Evolutionary conservation across 2,329 filamentous ascomycete genomes (phyloP).

Genomic region (Leptographium wingfieldii): DNA sequence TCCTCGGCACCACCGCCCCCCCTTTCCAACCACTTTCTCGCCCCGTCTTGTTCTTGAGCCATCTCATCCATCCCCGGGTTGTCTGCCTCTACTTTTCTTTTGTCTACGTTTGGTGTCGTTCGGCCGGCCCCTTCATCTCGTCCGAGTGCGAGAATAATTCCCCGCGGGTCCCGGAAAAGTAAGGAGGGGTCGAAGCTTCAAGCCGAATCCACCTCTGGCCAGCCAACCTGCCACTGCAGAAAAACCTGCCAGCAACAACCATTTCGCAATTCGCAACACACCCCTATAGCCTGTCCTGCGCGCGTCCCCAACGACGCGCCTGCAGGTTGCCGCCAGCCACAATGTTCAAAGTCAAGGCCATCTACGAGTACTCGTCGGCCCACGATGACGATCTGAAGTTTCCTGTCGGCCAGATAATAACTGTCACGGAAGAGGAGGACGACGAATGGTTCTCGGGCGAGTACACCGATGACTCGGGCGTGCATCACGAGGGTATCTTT

Average conservation of each 20-base stretch:
- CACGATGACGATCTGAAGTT: constrained; percentile 96
- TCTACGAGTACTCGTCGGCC: constrained; percentile 85
- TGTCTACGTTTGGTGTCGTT: background rate
- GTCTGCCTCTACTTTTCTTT: background rate
- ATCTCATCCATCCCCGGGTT: background rate
- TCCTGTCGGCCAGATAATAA: constrained; percentile 74
- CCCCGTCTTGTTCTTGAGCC: background rate
- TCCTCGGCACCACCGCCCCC: background rate
- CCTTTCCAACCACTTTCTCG: background rate
- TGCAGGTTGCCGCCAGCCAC: constrained; percentile 9
- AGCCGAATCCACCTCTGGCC: background rate
- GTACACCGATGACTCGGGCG: constrained; percentile 65
- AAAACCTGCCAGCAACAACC: background rate
- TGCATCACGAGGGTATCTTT: constrained; percentile 75
- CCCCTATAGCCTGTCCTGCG: background rate
- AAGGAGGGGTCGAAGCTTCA: constrained; percentile 14
- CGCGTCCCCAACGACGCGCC: background rate
- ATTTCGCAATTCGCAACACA: background rate
- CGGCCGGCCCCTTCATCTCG: background rate
- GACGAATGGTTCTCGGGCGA: constrained; percentile 88
- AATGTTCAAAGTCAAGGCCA: constrained; percentile 93
- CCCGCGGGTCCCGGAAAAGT: constrained; percentile 11
- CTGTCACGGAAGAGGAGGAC: constrained; percentile 84
- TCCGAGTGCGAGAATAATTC: constrained; percentile 3
- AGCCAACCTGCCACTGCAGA: background rate